phyloP scores from a whole-genome alignment of 2,329 filamentous ascomycete species.

The Colletotrichum caudatum region DNA sequence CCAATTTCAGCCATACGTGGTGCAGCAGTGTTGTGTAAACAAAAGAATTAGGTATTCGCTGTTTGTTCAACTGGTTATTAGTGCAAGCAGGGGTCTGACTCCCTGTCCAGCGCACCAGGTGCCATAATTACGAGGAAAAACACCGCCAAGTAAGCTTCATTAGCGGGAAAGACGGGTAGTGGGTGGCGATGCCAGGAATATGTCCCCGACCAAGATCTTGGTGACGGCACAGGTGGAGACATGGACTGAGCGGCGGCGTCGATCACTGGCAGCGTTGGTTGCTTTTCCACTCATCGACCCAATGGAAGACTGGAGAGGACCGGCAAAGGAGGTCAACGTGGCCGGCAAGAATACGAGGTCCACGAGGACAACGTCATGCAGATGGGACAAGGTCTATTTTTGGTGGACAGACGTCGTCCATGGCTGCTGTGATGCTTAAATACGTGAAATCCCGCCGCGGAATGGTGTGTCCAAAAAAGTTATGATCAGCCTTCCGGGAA shows the following conservation, averaged over 20 bases:
- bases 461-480: rapidly evolving
- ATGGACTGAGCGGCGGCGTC: slow-evolving; percentile 24
- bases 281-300: not conserved
- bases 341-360: slow-evolving; percentile 20
- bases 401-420: not conserved
- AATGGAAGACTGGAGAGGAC: not conserved
- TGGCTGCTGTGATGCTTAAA: not conserved
- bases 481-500: not conserved
- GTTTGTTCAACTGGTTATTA: not conserved
- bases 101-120: not conserved
- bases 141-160: slow-evolving; percentile 5
- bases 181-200: slow-evolving; percentile 17
- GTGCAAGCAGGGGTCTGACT: not conserved
- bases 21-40: not conserved
- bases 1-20: not conserved
- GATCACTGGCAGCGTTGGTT: slow-evolving; percentile 17
- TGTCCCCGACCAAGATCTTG: slow-evolving; percentile 7
- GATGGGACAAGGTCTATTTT: slow-evolving; percentile 26
- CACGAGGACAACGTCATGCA: slow-evolving; percentile 31
- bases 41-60: not conserved
- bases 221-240: slow-evolving; percentile 23
- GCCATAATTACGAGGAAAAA: slow-evolving; percentile 1
- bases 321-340: slow-evolving; percentile 6
- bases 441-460: not conserved
- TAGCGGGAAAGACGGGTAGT: slow-evolving; percentile 7